Evolutionary conservation across 352 stramenopile genomes (phyloP), one percentile per base, ranked within the genome.

Genomic region (Discostella stelligera): DNA sequence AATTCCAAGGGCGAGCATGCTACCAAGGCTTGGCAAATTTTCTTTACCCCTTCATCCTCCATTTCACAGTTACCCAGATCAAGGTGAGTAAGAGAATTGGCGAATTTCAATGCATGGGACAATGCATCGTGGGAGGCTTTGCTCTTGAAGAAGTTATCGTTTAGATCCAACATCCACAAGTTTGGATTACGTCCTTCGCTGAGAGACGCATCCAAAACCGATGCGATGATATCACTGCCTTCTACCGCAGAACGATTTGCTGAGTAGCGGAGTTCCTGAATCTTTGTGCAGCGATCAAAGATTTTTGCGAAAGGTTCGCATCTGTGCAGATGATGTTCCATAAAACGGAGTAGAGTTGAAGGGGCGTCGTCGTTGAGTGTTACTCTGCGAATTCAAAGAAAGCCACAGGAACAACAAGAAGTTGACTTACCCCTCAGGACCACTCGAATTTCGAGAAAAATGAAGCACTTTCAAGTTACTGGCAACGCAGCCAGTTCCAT

Each of bases 381-480:
- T 1, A 60, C 52, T 5, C 2, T 10, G 37, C 1, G 21, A 60
- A 27, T 58, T 58, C 7, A 60, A 27, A 5, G 20, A 37, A 39
- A 60, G 0, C 37, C n/a, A 44, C 37, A 44, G 11, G 11, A 44
- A 11, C 37, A 44, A n/a, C n/a, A 21, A 55, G 13, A 55, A 60
- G 23, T n/a, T 39, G 52, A 54, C 64, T 71, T 94, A 95, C 16
- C 95, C 95, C n/a, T 90, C 94, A 62, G 97, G 93, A 25, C 95
- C 96, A 75, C 94, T 98, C 95, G 98, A 98, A 82, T 98, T 98
- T 84, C 98, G 98, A 90, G 97, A 98, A 65, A 98, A 98, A 83
- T 98, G 95, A 77, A 98, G 94, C 27, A 74, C 82, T 10, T 44
- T 85, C 61, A 85, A 83, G 79, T 79, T 93, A 62, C 69, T 66